Conservation (phyloP, 371 early-diverging fungal genomes). For the Lichtheimia hyalospora region DNA sequence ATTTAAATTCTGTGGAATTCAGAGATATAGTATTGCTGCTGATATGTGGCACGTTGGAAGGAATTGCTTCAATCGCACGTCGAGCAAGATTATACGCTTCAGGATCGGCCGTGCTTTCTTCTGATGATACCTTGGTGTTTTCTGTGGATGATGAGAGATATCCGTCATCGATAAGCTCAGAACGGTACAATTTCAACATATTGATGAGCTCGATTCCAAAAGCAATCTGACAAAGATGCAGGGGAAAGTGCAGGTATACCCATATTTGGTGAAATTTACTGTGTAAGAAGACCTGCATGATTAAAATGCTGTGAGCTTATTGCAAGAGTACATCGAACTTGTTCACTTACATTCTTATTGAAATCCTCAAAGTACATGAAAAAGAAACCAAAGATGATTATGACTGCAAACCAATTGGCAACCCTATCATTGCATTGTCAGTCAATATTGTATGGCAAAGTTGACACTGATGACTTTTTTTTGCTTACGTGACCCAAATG, state of each 20-base stretch:
- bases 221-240: neutral
- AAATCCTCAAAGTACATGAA: constrained; percentile 58
- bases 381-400: constrained; percentile 51
- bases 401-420: constrained; percentile 50
- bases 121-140: neutral
- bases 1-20: constrained; percentile 36
- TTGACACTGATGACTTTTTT: neutral
- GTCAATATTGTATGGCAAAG: neutral
- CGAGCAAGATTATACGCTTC: neutral
- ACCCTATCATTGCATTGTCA: neutral
- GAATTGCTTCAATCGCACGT: neutral
- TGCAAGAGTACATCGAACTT: too few relatives aligned
- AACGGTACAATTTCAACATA: neutral
- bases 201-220: neutral
- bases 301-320: too few relatives aligned
- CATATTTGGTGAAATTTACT: neutral
- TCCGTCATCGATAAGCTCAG: neutral
- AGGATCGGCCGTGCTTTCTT: neutral
- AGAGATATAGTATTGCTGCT: too few relatives aligned
- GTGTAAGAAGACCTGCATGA: neutral
- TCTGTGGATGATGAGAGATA: too few relatives aligned
- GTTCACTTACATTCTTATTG: constrained; percentile 36
- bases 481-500: constrained; percentile 27
- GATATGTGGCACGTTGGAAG: neutral
- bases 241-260: neutral